Base-by-base conservation (phyloP, 2,329 filamentous ascomycete species). In the Catunica adiposa region DNA sequence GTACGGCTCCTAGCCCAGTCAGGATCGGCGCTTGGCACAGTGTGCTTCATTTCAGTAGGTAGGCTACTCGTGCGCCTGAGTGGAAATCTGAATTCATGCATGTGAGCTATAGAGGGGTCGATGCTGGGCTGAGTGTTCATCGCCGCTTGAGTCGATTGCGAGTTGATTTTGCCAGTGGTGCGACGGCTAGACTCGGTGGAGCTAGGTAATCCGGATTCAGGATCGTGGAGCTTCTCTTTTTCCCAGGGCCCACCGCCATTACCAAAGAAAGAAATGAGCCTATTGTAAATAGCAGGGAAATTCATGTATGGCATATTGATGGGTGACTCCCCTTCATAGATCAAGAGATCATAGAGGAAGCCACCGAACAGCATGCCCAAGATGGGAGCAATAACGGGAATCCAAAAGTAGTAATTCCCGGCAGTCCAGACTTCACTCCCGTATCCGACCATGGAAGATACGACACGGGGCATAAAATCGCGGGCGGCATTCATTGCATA, bases 401-500 rank as follows among this genome's bases (percentile, higher is more conserved):
- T 78, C 82, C 82, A 87, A 64, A 86, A 86, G 63, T 86, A 88
- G 63, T 86, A 84, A 11, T 73, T 73, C 1, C 82, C 82, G 1
- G 79, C 77, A 8, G 72, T 74, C 79, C 81, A 87, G 0, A 86
- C 83, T 52, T 82, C 74, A 51, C 65, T 66, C 0, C 81, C 81
- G 63, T 88, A 87, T 1, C 84, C 84, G 55, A 86, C 62, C 63
- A 81, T 76, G 63, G 80, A 84, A 1, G 78, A 77, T 59, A 84
- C 77, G 46, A 86, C 66, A 9, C 83, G 71, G 8, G 83, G 83
- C 0, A 82, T 81, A 63, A 87, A 84, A 60, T 88, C 84, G 66
- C 84, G 74, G 37, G 82, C 83, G 44, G 85, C 66, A 62, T 87
- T 87, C 61, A 86, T 85, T 15, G 83, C 83, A 66, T 84, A 88